phyloP scores from a whole-genome alignment of 2,329 filamentous ascomycete species.

The Esteya vermicola region DNA sequence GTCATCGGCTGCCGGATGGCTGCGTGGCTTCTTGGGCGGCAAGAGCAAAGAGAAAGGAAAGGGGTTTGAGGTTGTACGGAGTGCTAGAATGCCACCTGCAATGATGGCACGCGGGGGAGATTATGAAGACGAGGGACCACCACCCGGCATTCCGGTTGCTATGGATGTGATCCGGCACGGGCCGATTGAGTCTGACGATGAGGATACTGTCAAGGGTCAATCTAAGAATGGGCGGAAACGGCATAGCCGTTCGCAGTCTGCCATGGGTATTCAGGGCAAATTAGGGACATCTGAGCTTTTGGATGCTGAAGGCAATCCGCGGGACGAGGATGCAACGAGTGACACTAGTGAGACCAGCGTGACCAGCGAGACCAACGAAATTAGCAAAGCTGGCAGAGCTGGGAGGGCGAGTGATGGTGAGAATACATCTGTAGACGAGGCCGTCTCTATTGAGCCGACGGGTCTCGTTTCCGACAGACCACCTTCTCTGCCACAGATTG shows the following conservation, averaged over 20 bases:
- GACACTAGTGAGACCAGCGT: not conserved
- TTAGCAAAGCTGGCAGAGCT: no score
- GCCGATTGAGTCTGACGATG: conserved; percentile 50
- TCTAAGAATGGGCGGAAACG: conserved; percentile 17
- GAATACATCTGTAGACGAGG: no score
- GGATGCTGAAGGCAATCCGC: conserved; percentile 20
- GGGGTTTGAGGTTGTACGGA: conserved; percentile 92
- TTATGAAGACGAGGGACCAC: conserved; percentile 51
- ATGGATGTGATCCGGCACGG: conserved; percentile 45
- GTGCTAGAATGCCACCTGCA: conserved; percentile 68
- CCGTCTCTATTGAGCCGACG: conserved; percentile 24
- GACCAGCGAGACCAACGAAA: not conserved
- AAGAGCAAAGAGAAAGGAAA: conserved; percentile 93
- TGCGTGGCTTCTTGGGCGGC: conserved; percentile 62
- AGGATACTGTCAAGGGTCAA: conserved; percentile 24
- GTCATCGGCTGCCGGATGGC: conserved; percentile 79
- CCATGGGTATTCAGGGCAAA: no score
- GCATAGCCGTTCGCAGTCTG: conserved; percentile 2
- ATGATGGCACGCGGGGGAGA: conserved; percentile 44
- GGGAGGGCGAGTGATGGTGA: no score
- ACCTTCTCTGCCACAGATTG: conserved; percentile 45
- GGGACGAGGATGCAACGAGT: conserved; percentile 33
- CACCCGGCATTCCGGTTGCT: conserved; percentile 51
- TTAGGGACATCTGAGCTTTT: conserved; percentile 1
- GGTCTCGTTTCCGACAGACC: conserved; percentile 31